Base-by-base conservation (phyloP, 176 grass and related monocot genomes). In the Microstegium vimineum region DNA sequence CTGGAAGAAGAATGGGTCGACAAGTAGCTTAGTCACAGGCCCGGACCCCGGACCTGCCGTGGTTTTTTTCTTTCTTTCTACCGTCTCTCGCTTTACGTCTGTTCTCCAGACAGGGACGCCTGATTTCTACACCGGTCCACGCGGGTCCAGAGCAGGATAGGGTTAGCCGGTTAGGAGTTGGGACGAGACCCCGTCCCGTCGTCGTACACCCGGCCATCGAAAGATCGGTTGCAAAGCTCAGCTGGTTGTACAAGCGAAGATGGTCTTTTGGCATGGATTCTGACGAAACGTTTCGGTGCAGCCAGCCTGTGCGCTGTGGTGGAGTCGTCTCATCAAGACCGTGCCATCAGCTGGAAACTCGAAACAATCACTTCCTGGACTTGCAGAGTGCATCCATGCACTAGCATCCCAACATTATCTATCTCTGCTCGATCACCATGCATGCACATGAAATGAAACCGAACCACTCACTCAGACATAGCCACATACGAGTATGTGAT, bases 261-360 rank as follows among this genome's bases (percentile, higher is more conserved):
- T 59, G 7, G 37, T 34, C 41, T 81, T 81, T 54, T 60, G 69
- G 61, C 45, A 75, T 61, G 49, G 69, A 1, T 35, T 78, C 80
- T 56, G 73, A 73, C 26, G 49, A 45, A 88, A 78, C 74, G 54
- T 78, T 83, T 78, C 57, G 26, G 57, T 15, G 15, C 74, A 17
- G 38, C 36, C 32, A 38, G 23, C 67, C 36, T 73, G 47, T 69
- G 37, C n/a, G 20, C 68, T 10, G 33, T 54, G n/a, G 65, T 77
- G n/a, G n/a, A n/a, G 73, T 77, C 56, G 71, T 62, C 33, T 78
- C 75, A 46, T 78, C 75, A 46, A 25, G 33, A 15, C 10, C 6
- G 23, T 5, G 5, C 15, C 26, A 18, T 62, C 56, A 11, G 54
- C n/a, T n/a, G n/a, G 68, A 59, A 46, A 11, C 79, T 25, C 5